These are phyloP conservation scores for Acacia melanoxylon DNA, from an alignment of 306 rosid genomes.

Conservation along the genomic window DNA sequence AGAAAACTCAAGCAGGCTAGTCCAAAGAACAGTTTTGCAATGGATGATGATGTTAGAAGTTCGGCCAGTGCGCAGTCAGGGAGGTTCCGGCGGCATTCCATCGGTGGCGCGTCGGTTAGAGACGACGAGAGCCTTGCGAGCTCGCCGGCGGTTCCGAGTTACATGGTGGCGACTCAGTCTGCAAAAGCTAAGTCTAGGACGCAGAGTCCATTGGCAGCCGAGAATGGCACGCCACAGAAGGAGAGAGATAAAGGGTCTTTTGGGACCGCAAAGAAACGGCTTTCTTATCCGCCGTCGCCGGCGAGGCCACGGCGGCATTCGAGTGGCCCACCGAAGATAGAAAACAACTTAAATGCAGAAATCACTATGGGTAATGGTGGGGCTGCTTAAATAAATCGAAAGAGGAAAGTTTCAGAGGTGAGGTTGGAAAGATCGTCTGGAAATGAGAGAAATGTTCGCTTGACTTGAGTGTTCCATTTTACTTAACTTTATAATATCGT, in stretches of 20 bases:
- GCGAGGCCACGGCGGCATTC: constrained; percentile 75
- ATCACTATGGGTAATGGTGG: constrained; percentile 48
- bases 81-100: constrained; percentile 78
- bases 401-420: constrained; percentile 32
- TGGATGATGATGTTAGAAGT: constrained; percentile 75
- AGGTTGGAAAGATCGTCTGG: constrained; percentile 32
- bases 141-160: constrained; percentile 73
- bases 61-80: constrained; percentile 66
- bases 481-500: constrained; percentile 29
- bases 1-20: constrained; percentile 64
- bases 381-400: constrained; percentile 31
- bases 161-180: constrained; percentile 87
- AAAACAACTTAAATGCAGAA: constrained; percentile 53
- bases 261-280: constrained; percentile 72
- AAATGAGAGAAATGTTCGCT: constrained; percentile 36
- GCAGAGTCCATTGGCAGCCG: constrained; percentile 66
- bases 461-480: constrained; percentile 48
- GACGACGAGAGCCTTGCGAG: constrained; percentile 82
- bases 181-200: constrained; percentile 84
- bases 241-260: constrained; percentile 50
- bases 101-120: constrained; percentile 63
- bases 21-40: constrained; percentile 57
- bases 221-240: constrained; percentile 59
- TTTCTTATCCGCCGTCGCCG: constrained; percentile 80
- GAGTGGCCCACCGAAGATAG: constrained; percentile 70